phyloP scores from a whole-genome alignment of 192 early-diverging fungal species.

The Coemansia biformis region DNA sequence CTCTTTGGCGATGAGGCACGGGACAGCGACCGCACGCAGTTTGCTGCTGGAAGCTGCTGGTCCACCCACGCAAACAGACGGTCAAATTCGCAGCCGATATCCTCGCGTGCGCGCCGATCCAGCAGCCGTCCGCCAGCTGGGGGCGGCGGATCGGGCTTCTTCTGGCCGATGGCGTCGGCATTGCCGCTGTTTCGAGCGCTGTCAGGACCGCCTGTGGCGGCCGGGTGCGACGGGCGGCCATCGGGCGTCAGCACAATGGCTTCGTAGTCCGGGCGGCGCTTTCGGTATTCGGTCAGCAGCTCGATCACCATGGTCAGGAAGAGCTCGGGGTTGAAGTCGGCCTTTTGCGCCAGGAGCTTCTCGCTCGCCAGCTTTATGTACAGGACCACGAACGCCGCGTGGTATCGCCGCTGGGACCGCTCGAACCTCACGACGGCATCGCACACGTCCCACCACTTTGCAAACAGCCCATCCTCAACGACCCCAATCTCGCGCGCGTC shows the following conservation, averaged over 20 bases:
- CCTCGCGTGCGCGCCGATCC: constrained; percentile 45
- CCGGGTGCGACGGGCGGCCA: constrained; percentile 11
- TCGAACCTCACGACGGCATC: constrained; percentile 39
- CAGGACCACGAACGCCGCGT: constrained; percentile 31
- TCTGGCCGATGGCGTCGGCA: background rate
- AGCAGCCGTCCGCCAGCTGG: constrained; percentile 4
- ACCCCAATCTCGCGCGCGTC: constrained; percentile 35
- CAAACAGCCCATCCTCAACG: constrained; percentile 43
- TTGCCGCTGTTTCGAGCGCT: constrained; percentile 6
- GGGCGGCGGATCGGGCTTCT: background rate
- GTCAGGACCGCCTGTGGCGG: background rate
- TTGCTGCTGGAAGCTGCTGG: constrained; percentile 40
- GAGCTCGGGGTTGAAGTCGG: constrained; percentile 47
- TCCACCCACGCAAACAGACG: constrained; percentile 51
- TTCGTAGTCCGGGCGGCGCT: constrained; percentile 51
- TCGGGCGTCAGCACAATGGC: constrained; percentile 39
- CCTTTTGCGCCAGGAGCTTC: constrained; percentile 40
- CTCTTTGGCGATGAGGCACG: constrained; percentile 38
- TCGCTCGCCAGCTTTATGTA: constrained; percentile 44
- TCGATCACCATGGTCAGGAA: constrained; percentile 41
- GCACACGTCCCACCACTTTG: constrained; percentile 48
- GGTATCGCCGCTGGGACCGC: constrained; percentile 25
- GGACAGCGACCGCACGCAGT: constrained; percentile 26
- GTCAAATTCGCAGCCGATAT: constrained; percentile 53
- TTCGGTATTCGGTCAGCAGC: constrained; percentile 50